A percentile compares a stretch with the other conserved stretches of the same genome.
Conservation (phyloP, 2,329 filamentous ascomycete species). For the Trichoderma koningii region DNA sequence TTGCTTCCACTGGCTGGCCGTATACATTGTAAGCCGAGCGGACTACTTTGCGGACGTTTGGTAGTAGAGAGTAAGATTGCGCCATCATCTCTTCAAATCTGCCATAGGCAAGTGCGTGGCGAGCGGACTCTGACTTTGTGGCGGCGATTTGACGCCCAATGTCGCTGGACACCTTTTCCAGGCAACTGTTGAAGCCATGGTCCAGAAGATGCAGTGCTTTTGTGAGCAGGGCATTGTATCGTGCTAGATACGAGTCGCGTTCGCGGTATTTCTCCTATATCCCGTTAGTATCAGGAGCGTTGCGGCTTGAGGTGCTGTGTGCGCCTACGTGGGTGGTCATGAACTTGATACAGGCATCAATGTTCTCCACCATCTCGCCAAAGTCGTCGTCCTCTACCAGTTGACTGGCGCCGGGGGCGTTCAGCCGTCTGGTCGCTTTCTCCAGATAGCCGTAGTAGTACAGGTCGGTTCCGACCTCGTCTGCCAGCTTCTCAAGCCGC, state of each 20-base stretch:
- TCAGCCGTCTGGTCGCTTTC: conserved; percentile 83
- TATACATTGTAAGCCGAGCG: conserved; percentile 55
- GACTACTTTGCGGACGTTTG: conserved; percentile 57
- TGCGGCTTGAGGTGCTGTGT: neutral
- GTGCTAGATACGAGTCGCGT: conserved; percentile 80
- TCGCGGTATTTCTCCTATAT: conserved; percentile 77
- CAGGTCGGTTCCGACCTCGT: conserved; percentile 85
- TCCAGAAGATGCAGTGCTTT: conserved; percentile 65
- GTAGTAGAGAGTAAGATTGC: conserved; percentile 57
- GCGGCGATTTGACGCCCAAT: conserved; percentile 55
- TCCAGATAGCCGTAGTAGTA: conserved; percentile 95
- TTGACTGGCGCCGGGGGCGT: conserved; percentile 85
- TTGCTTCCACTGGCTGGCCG: conserved; percentile 48
- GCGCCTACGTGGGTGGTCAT: conserved; percentile 78
- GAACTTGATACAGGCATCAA: conserved; percentile 90
- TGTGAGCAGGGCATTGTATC: conserved; percentile 79
- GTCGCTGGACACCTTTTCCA: conserved; percentile 58
- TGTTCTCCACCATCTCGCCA: conserved; percentile 79
- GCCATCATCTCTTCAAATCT: conserved; percentile 61
- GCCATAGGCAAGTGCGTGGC: conserved; percentile 61
- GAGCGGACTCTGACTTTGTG: conserved; percentile 60
- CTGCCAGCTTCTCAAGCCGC: conserved; percentile 74
- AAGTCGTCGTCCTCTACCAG: conserved; percentile 84
- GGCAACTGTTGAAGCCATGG: conserved; percentile 55
- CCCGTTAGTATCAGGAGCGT: neutral